Evolutionary conservation across 163 green algal genomes (phyloP).

Genomic region (Scenedesmus sp.): DNA sequence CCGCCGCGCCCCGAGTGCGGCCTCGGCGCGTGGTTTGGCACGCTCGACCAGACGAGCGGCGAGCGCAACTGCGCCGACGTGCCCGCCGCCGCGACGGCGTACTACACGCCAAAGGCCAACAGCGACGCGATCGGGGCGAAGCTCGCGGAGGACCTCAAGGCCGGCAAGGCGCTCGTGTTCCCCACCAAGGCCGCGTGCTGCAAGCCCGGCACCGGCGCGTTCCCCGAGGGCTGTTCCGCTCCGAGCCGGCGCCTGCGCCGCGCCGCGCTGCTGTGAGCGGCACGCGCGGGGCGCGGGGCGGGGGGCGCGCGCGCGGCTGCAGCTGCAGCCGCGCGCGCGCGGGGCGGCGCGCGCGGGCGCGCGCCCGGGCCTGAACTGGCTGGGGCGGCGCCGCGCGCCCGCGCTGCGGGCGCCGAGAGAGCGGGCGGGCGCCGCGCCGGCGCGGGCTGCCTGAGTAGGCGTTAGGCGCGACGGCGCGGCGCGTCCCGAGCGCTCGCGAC

Average conservation of each 20-base stretch:
- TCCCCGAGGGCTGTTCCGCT: conserved; percentile 15
- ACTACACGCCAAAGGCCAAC: conserved; percentile 1
- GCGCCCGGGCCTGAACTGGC: too few species aligned
- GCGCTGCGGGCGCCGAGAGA: too few species aligned
- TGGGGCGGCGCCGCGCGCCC: too few species aligned
- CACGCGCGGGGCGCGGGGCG: too few species aligned
- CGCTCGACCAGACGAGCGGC: conserved; percentile 18
- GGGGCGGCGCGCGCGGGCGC: too few species aligned
- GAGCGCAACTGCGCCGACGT: conserved; percentile 44
- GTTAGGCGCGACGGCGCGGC: too few species aligned
- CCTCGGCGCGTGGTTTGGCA: conserved; percentile 45
- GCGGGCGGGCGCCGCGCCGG: too few species aligned
- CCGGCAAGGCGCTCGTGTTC: conserved; percentile 47
- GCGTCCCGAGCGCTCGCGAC: too few species aligned
- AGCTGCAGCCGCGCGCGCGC: too few species aligned
- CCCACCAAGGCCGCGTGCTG: conserved; percentile 44
- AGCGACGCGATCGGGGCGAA: conserved; percentile 1
- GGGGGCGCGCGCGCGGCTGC: too few species aligned
- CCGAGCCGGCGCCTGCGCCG: conserved; percentile 8
- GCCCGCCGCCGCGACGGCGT: conserved; percentile 19
- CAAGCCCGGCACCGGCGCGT: conserved; percentile 42
- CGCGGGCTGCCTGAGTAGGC: too few species aligned
- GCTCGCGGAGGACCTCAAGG: conserved; percentile 38
- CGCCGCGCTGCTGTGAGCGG: conserved; percentile 9
- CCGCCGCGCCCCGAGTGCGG: conserved; percentile 35